Evolutionary conservation across 2,329 filamentous ascomycete species (phyloP).

Genomic region (Colletotrichum paranaense): DNA sequence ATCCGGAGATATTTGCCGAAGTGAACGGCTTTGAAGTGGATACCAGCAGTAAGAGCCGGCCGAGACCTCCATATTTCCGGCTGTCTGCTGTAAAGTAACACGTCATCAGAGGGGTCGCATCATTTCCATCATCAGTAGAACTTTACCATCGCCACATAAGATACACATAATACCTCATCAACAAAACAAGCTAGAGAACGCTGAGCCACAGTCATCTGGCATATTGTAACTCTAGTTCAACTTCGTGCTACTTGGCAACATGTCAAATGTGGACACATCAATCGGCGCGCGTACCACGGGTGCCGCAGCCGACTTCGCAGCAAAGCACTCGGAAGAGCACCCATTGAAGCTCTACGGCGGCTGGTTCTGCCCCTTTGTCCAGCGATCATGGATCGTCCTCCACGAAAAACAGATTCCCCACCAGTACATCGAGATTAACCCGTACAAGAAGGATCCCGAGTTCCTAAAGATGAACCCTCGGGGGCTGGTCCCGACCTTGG

Average conservation of each 20-base stretch:
- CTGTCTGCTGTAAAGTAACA: conserved; percentile 1
- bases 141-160: background rate
- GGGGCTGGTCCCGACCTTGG: conserved; percentile 79
- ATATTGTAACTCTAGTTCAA: background rate
- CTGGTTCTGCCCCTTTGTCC: conserved; percentile 80
- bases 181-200: too few relatives aligned
- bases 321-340: conserved; percentile 58
- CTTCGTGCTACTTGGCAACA: conserved; percentile 37
- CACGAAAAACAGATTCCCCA: conserved; percentile 80
- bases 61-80: background rate
- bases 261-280: conserved; percentile 61
- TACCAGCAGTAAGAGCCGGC: background rate
- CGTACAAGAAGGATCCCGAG: conserved; percentile 77
- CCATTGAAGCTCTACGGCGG: conserved; percentile 75
- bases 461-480: conserved; percentile 80
- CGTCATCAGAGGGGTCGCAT: conserved; percentile 23
- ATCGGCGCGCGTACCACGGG: conserved; percentile 60
- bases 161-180: background rate
- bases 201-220: too few relatives aligned
- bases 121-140: background rate
- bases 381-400: conserved; percentile 78
- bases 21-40: background rate
- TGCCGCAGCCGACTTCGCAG: conserved; percentile 59
- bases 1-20: background rate
- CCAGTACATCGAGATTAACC: conserved; percentile 83